A percentile compares a stretch with the other conserved stretches of the same genome.
Evolutionary conservation across 1,284 basidiomycete species (phyloP).

Genomic region (Cutaneotrichosporon cyanovorans): DNA sequence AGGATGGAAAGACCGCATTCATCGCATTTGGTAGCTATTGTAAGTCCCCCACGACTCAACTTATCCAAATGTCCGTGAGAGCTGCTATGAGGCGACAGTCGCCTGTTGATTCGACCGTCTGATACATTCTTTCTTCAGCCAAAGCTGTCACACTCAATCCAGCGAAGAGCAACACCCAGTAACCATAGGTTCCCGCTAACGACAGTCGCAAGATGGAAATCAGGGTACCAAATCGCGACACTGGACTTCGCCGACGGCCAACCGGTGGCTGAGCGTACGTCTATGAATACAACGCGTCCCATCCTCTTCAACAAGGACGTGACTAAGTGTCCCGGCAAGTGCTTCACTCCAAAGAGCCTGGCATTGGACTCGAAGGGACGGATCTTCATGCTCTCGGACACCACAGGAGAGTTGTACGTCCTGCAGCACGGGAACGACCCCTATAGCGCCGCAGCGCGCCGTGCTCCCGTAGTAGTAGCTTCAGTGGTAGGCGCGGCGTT

Average conservation of each 20-base stretch:
- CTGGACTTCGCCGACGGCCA: slow-evolving; percentile 3
- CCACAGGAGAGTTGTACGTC: slow-evolving; percentile 12
- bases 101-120: too few relatives aligned
- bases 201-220: too few relatives aligned
- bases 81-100: too few relatives aligned
- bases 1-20: slow-evolving; percentile 3
- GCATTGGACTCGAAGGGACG: slow-evolving; percentile 6
- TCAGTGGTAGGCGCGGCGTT: not conserved
- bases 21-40: slow-evolving; percentile 12
- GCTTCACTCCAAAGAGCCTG: slow-evolving; percentile 12
- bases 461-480: not conserved
- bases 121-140: too few relatives aligned
- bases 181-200: too few relatives aligned
- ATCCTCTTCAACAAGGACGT: slow-evolving; percentile 7
- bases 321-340: slow-evolving; percentile 2
- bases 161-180: too few relatives aligned
- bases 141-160: too few relatives aligned
- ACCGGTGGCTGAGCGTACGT: not conserved
- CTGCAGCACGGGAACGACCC: not conserved
- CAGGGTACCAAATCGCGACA: slow-evolving; percentile 4
- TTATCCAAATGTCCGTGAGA: too few relatives aligned
- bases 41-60: not conserved
- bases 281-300: not conserved
- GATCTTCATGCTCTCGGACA: slow-evolving; percentile 11
- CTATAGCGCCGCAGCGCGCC: not conserved